phyloP scores from a whole-genome alignment of 768 basidiomycete genomes.

The Leccinum broughii region DNA sequence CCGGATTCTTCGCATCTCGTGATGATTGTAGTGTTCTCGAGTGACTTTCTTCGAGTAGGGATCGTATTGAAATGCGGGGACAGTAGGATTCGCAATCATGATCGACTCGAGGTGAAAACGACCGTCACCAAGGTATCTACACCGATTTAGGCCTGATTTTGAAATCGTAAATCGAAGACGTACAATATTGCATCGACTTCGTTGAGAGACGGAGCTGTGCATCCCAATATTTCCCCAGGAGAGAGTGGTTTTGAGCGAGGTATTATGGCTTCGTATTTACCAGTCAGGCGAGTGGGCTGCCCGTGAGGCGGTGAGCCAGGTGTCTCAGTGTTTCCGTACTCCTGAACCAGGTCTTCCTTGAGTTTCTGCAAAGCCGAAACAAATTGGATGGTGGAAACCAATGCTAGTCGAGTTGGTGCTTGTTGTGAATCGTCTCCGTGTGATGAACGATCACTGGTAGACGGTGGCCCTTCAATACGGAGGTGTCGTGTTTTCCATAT shows the following conservation, averaged over 20 bases:
- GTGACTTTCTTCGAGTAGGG: conserved; percentile 98
- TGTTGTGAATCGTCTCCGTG: conserved; percentile 14
- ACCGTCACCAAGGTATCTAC: conserved; percentile 94
- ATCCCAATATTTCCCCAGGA: conserved; percentile 96
- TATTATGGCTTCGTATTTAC: conserved; percentile 72
- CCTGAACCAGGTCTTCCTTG: conserved; percentile 69
- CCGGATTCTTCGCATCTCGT: conserved; percentile 78
- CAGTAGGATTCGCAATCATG: conserved; percentile 97
- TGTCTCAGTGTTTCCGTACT: conserved; percentile 25
- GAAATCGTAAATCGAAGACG: conserved; percentile 25
- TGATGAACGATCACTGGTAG: conserved; percentile 1
- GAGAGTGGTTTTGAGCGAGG: conserved; percentile 90
- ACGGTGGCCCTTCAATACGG: conserved; percentile 53
- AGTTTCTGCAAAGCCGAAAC: conserved; percentile 88
- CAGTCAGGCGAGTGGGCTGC: conserved; percentile 44
- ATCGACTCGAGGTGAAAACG: conserved; percentile 98
- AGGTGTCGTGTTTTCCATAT: conserved; percentile 46
- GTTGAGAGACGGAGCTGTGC: conserved; percentile 83
- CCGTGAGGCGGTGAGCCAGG: conserved; percentile 3
- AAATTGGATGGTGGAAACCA: conserved; percentile 98
- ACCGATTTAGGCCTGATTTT: conserved; percentile 6
- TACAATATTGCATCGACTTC: conserved; percentile 92
- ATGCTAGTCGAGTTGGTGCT: conserved; percentile 69
- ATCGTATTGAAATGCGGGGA: conserved; percentile 97
- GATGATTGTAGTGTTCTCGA: conserved; percentile 85